A percentile compares a stretch with the other conserved stretches of the same genome.
Conservation (phyloP, 2,329 filamentous ascomycete species). For the Lomentospora prolificans region DNA sequence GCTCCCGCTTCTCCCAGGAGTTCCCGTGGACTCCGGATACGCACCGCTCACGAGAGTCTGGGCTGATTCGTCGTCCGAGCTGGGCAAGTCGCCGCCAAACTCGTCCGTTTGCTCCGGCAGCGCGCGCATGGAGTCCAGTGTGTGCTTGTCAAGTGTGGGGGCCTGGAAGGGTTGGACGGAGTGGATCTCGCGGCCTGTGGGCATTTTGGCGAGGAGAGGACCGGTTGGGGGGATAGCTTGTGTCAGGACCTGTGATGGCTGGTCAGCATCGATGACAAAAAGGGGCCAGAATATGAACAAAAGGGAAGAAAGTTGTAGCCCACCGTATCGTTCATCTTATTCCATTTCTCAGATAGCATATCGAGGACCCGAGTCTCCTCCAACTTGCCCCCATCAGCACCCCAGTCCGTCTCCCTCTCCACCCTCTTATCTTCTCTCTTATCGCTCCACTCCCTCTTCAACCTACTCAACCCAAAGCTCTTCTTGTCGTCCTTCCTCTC, state of each 20-base stretch:
- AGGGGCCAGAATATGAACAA: not conserved
- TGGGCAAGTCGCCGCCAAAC: slow-evolving; percentile 25
- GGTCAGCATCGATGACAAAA: not conserved
- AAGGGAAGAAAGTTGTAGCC: slow-evolving; percentile 18
- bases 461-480: slow-evolving; percentile 46
- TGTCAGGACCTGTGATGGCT: slow-evolving; percentile 56
- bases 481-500: slow-evolving; percentile 37
- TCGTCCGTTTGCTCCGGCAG: slow-evolving; percentile 35
- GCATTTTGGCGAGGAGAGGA: slow-evolving; percentile 66
- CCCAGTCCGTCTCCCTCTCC: slow-evolving; percentile 65
- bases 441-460: slow-evolving; percentile 68
- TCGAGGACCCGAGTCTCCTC: slow-evolving; percentile 82
- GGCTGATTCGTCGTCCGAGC: slow-evolving; percentile 32
- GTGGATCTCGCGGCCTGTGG: slow-evolving; percentile 81
- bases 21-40: slow-evolving; percentile 10
- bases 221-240: slow-evolving; percentile 65
- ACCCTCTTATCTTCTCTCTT: slow-evolving; percentile 70
- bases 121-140: slow-evolving; percentile 52
- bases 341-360: slow-evolving; percentile 83
- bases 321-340: slow-evolving; percentile 86
- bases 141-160: slow-evolving; percentile 53
- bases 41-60: not conserved
- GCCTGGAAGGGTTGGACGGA: slow-evolving; percentile 57
- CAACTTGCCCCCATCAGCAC: slow-evolving; percentile 69
- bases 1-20: slow-evolving; percentile 9